phyloP scores from a whole-genome alignment of 2,329 filamentous ascomycete genomes.

The Macroventuria anomochaeta region DNA sequence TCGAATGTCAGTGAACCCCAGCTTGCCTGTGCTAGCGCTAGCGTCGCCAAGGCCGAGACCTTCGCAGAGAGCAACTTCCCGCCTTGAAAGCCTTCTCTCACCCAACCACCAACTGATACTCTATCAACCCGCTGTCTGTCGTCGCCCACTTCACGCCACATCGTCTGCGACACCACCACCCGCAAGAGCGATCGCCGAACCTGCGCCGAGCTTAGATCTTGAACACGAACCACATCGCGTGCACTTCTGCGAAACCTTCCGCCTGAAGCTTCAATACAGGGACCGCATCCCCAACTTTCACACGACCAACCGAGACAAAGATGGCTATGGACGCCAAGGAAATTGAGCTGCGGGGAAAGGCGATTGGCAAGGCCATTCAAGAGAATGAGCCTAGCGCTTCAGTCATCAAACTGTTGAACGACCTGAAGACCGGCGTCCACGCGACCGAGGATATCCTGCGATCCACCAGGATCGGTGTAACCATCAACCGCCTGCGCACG shows the following conservation, averaged over 20 bases:
- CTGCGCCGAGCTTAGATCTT: slow-evolving; percentile 9
- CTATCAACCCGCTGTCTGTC: slow-evolving; percentile 8
- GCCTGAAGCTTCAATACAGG: background rate
- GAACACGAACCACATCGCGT: slow-evolving; percentile 10
- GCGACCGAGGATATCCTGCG: slow-evolving; percentile 90
- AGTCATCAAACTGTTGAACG: slow-evolving; percentile 75
- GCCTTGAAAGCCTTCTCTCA: slow-evolving; percentile 3
- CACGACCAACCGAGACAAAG: background rate
- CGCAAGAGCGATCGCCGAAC: slow-evolving; percentile 3
- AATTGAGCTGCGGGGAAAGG: slow-evolving; percentile 77
- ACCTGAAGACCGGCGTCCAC: slow-evolving; percentile 78
- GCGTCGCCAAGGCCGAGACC: slow-evolving; percentile 8
- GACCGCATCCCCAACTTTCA: background rate
- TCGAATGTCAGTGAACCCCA: slow-evolving; percentile 7
- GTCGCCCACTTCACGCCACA: background rate
- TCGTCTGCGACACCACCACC: background rate
- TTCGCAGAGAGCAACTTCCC: slow-evolving; percentile 3
- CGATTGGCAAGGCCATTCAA: slow-evolving; percentile 77
- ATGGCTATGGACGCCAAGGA: slow-evolving; percentile 78
- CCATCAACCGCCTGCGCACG: slow-evolving; percentile 82
- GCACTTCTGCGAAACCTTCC: background rate
- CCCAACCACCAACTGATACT: slow-evolving; percentile 5
- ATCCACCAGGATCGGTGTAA: slow-evolving; percentile 88
- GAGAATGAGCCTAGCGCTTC: slow-evolving; percentile 76
- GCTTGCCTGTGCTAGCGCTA: slow-evolving; percentile 4